Evolutionary conservation across 2,329 filamentous ascomycete species (phyloP).

Genomic region (Lasiodiplodia citricola): DNA sequence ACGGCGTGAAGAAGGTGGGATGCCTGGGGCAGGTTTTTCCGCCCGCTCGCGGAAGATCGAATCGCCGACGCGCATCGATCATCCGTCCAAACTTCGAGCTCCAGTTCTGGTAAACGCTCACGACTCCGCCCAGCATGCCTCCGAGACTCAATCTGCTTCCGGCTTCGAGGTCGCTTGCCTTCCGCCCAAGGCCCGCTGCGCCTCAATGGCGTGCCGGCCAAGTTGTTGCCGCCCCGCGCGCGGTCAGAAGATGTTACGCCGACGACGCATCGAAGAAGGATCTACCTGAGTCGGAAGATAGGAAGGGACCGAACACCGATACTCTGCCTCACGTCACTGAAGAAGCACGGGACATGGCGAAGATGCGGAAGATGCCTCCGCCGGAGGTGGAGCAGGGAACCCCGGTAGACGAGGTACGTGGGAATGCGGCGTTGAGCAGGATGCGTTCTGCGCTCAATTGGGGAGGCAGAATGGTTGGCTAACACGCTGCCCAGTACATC

Average conservation of each 20-base stretch:
- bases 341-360: conserved; percentile 65
- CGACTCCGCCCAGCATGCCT: conserved; percentile 38
- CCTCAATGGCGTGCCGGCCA: conserved; percentile 38
- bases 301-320: conserved; percentile 39
- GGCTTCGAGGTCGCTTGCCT: conserved; percentile 40
- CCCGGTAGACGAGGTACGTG: conserved; percentile 67
- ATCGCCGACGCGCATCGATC: conserved; percentile 15
- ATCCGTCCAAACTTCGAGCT: conserved; percentile 1
- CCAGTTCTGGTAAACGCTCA: neutral
- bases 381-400: conserved; percentile 69
- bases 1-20: conserved; percentile 11
- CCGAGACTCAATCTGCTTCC: conserved; percentile 43
- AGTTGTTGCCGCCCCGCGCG: neutral
- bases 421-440: neutral
- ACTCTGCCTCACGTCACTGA: conserved; percentile 66
- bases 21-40: conserved; percentile 22
- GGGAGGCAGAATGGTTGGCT: conserved; percentile 28
- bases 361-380: conserved; percentile 61
- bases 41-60: conserved; percentile 5
- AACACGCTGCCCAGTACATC: conserved; percentile 59
- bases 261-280: conserved; percentile 39
- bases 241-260: conserved; percentile 25
- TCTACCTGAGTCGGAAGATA: conserved; percentile 38
- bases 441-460: neutral
- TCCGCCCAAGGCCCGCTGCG: conserved; percentile 36